Base-by-base conservation (phyloP, 169 alveolate species). In the Plasmodium vinckei region DNA sequence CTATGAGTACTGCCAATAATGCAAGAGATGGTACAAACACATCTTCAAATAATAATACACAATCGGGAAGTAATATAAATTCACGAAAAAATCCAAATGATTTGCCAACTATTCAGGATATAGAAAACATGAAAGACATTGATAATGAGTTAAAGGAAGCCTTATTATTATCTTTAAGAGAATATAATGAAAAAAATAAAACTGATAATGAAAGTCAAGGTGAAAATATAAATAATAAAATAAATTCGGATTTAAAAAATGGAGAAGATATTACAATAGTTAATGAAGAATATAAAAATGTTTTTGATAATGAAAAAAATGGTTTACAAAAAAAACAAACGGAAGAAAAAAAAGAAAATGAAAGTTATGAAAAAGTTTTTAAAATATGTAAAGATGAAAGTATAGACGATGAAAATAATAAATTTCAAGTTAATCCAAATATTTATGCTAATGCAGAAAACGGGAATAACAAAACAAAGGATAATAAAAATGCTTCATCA, bases 101-200 rank as follows among this genome's bases (percentile, higher is more conserved):
- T 13, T 13, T 82, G 7, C 90, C 90, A 0, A 82, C 90, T 1
- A 49, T 82, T n/a, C 73, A 82, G 67, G 90, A 82, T 2, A 69
- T 82, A 0, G 86, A 82, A 68, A 82, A 68, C 39, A 82, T 82
- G 90, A 69, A 68, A 21, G 90, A 82, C n/a, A 82, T 82, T 1
- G 90, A 82, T 21, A 68, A 82, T 54, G 90, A 82, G 5, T 10
- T 82, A 23, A 82, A 69, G 64, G 90, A 82, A 19, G 90, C 90
- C 0, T 27, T 82, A 53, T 39, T 82, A 44, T 56, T 82, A 19
- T 82, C 90, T 0, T 61, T 82, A 13, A 82, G 33, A 49, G 90
- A 82, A 27, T 82, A 82, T 17, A 68, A 70, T 0, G 84, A 82
- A 42, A 69, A 82, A 12, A 82, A 82, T 53, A 82, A 82, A 47